Conservation (phyloP, 2,329 filamentous ascomycete genomes). For the Penicillium expansum region DNA sequence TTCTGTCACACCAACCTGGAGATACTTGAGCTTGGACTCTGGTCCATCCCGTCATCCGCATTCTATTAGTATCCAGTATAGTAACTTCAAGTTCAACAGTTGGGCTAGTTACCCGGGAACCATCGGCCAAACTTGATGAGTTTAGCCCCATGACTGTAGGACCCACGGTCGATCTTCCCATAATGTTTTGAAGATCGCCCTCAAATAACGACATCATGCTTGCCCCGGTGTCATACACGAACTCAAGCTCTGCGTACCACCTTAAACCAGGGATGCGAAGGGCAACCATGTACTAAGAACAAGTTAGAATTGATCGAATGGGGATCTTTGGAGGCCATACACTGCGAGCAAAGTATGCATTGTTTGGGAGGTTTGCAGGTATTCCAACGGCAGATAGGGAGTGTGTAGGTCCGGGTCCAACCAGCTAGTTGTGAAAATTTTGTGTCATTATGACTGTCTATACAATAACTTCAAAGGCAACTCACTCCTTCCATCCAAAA, state of each 20-base stretch:
- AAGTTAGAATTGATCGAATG: neutral
- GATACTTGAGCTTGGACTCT: neutral
- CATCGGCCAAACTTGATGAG: neutral
- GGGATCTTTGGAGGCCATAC: neutral
- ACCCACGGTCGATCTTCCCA: neutral
- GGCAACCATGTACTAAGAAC: neutral
- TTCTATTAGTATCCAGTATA: neutral
- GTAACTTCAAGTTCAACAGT: neutral
- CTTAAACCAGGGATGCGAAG: neutral
- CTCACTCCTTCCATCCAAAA: slow-evolving; percentile 9
- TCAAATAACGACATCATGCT: neutral
- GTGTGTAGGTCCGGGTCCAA: neutral
- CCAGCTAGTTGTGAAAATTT: neutral
- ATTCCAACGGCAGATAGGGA: neutral
- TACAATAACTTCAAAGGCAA: neutral
- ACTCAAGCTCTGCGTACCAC: neutral
- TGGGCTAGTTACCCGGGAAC: neutral
- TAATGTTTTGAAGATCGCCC: neutral
- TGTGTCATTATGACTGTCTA: neutral
- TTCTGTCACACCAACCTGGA: neutral
- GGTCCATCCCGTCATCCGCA: neutral
- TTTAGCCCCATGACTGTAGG: neutral
- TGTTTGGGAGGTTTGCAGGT: neutral
- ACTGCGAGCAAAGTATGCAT: neutral
- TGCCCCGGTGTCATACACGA: slow-evolving; percentile 2